phyloP scores from a whole-genome alignment of 2,329 filamentous ascomycete species.

The Pseudocercospora crystallina region DNA sequence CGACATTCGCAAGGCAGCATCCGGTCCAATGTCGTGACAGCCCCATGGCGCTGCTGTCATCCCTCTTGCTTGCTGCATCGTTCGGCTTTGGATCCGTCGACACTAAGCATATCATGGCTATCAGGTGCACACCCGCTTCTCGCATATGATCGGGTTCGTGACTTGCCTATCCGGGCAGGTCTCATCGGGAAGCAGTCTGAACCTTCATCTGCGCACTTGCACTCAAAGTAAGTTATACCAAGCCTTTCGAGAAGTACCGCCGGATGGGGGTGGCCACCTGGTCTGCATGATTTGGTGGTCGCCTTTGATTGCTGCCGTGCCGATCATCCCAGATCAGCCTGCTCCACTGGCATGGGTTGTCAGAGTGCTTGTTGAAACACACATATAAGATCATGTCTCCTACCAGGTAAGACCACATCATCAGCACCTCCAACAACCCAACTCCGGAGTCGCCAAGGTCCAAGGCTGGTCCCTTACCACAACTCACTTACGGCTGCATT shows the following conservation, averaged over 20 bases:
- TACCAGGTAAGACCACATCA: conserved; percentile 4
- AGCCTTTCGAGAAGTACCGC: conserved; percentile 20
- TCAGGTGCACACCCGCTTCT: background rate
- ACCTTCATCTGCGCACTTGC: conserved; percentile 1
- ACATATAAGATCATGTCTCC: conserved; percentile 13
- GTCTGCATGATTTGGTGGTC: conserved; percentile 22
- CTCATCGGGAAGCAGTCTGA: conserved; percentile 7
- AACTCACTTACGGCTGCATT: conserved; percentile 10
- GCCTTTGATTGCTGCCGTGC: conserved; percentile 27
- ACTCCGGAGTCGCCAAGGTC: conserved; percentile 1
- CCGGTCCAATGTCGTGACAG: conserved; percentile 14
- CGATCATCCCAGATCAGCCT: conserved; percentile 16
- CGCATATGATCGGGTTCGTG: conserved; percentile 1
- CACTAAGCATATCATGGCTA: background rate
- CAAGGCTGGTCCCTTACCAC: conserved; percentile 11
- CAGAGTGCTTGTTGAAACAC: background rate
- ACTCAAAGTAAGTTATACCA: conserved; percentile 6
- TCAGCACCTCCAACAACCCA: conserved; percentile 2
- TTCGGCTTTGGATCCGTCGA: conserved; percentile 1
- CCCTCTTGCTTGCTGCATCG: conserved; percentile 2
- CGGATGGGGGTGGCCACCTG: conserved; percentile 11
- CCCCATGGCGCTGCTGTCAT: background rate
- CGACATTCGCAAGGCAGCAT: conserved; percentile 12
- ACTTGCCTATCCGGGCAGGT: conserved; percentile 20
- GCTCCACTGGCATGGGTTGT: conserved; percentile 2